phyloP scores from a whole-genome alignment of 345 rosid genomes.

The Eucalyptus marginata region DNA sequence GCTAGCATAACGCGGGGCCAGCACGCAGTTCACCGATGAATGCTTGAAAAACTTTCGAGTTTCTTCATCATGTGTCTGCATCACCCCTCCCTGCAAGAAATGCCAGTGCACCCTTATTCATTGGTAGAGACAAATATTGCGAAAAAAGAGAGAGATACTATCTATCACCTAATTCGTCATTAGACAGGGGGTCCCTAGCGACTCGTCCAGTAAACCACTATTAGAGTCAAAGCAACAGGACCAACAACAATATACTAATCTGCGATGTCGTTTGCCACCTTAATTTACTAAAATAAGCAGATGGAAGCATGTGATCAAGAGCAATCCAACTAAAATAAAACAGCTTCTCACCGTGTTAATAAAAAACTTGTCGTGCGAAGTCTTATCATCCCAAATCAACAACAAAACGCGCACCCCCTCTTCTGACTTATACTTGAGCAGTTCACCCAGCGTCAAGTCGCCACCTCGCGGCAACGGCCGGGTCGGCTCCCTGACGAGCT shows the following conservation, averaged over 20 bases:
- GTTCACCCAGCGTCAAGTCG: constrained; percentile 76
- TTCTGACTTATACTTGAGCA: constrained; percentile 87
- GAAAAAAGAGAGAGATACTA: background rate
- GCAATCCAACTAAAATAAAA: background rate
- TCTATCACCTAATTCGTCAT: background rate
- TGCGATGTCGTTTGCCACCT: background rate
- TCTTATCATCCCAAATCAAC: constrained; percentile 91
- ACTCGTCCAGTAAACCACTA: background rate
- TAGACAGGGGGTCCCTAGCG: background rate
- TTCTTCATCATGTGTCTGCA: constrained; percentile 95
- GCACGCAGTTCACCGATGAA: constrained; percentile 82
- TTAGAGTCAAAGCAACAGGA: background rate
- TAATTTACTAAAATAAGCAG: background rate
- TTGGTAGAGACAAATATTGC: background rate
- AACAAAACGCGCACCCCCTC: constrained; percentile 90
- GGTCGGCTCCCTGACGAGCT: constrained; percentile 67
- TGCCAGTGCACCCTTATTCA: background rate
- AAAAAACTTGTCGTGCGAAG: constrained; percentile 71
- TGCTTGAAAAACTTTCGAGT: constrained; percentile 82
- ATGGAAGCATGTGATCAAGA: background rate
- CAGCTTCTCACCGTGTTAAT: constrained; percentile 38
- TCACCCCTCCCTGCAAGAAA: constrained; percentile 62
- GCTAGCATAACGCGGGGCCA: constrained; percentile 87
- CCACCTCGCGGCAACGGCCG: constrained; percentile 71
- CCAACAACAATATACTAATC: background rate